Evolutionary conservation across 306 rosid species (phyloP).

Genomic region (Neltuma alba): DNA sequence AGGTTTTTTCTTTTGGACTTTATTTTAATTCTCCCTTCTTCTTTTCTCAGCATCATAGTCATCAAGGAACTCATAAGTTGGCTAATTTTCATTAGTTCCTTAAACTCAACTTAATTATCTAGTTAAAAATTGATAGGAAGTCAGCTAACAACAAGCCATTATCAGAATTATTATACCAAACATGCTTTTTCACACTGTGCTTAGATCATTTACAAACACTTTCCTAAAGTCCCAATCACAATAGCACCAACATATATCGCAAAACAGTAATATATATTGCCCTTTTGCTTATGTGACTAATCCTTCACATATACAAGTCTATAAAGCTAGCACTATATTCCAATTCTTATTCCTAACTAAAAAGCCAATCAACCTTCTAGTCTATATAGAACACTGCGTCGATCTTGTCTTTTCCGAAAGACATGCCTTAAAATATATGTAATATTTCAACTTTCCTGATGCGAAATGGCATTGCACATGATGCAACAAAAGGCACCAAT

Average conservation of each 20-base stretch:
- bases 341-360: background rate
- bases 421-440: background rate
- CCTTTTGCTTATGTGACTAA: background rate
- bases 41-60: background rate
- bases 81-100: background rate
- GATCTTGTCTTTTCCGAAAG: background rate
- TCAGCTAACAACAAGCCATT: background rate
- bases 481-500: slow-evolving; percentile 1
- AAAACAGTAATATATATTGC: background rate
- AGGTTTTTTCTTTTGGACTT: too few species aligned
- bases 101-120: background rate
- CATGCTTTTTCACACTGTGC: background rate
- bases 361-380: background rate
- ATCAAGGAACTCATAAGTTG: background rate
- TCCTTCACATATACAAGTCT: background rate
- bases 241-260: background rate
- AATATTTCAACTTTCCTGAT: background rate
- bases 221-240: background rate
- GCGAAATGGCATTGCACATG: background rate
- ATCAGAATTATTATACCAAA: background rate
- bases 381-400: background rate
- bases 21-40: too few species aligned
- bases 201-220: background rate
- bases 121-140: background rate
- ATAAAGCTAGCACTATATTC: background rate